Conservation (phyloP, 352 stramenopile genomes). For the Pythium rishiriense region DNA sequence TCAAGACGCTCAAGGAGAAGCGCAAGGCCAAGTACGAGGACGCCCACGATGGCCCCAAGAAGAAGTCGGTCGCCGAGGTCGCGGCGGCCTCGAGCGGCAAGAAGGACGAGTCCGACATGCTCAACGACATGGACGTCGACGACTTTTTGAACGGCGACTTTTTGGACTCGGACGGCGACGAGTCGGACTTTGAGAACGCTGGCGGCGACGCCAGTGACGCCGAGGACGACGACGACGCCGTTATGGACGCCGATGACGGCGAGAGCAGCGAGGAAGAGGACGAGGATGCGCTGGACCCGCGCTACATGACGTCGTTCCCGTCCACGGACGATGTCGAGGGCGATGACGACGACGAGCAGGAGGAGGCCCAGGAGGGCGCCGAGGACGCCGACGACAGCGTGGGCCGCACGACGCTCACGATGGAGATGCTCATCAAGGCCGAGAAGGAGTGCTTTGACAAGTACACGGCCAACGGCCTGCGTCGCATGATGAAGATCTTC, state of each 20-base stretch:
- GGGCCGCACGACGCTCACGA: slow-evolving; percentile 72
- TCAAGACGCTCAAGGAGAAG: slow-evolving; percentile 77
- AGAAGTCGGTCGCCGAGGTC: slow-evolving; percentile 26
- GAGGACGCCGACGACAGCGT: slow-evolving; percentile 28
- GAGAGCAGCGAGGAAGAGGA: slow-evolving; percentile 85
- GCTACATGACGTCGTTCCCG: slow-evolving; percentile 62
- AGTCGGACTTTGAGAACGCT: slow-evolving; percentile 17
- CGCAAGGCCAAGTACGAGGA: slow-evolving; percentile 68
- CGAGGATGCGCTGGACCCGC: slow-evolving; percentile 74
- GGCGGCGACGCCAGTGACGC: slow-evolving; percentile 21
- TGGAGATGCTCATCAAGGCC: slow-evolving; percentile 68
- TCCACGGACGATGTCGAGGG: slow-evolving; percentile 32
- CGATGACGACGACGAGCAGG: slow-evolving; percentile 30
- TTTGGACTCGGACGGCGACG: slow-evolving; percentile 64
- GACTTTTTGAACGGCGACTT: slow-evolving; percentile 86
- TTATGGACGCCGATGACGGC: slow-evolving; percentile 43
- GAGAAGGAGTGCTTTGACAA: slow-evolving; percentile 91
- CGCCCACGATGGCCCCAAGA: slow-evolving; percentile 43
- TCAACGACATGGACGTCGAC: slow-evolving; percentile 89
- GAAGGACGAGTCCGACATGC: slow-evolving; percentile 75
- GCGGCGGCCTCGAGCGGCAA: slow-evolving; percentile 24
- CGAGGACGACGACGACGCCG: slow-evolving; percentile 36
- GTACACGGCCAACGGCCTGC: slow-evolving; percentile 85
- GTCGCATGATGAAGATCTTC: slow-evolving; percentile 93
- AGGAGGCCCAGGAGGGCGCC: slow-evolving; percentile 18